Base-by-base conservation (phyloP, 495 filamentous ascomycete genomes). In the Talaromyces liani region DNA sequence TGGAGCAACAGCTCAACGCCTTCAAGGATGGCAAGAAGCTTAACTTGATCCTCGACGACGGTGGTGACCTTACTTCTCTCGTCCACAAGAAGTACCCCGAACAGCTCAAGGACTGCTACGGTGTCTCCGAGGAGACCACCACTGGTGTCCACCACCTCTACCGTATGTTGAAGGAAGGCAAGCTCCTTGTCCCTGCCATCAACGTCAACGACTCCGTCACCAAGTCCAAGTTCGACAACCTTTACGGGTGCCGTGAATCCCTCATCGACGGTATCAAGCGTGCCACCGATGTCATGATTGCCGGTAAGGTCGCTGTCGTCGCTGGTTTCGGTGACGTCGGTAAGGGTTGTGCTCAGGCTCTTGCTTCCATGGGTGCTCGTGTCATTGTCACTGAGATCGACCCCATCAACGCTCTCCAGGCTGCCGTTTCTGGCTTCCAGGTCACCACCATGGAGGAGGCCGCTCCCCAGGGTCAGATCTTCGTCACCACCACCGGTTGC, bases 191-290 rank as follows among this genome's bases (percentile, higher is more conserved):
- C 66, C 94, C 94, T 64, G 86, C 95, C 75, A 93, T 98, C 87
- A 98, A 98, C 80, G 94, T 98, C 83, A 98, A 98, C 83, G 93
- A 97, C 85, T 91, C 90, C 65, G 93, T 97, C 73, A 97, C 94
- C 76, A 97, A 98, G 88, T 97, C 92, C 80, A 98, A 98, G 84
- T 98, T 98, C 77, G 94, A 98, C 86, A 98, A 98, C 85, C 84
- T 98, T 63, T 98, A 98, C 85, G 95, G 95, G 68, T 98, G 94
- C 91, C 88, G 91, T 75, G 94, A 98, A 84, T 97, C 94, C 64
- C 87, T 98, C 72, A 88, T 98, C 67, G 94, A 98, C 78, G 94
- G 94, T 79, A 98, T 98, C 87, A 98, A 98, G 89, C 93, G 94
- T 81, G 94, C 94, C 63, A 98, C 94, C 74, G 94, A 98, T 84